These are phyloP conservation scores for Corylus heterophylla DNA, from an alignment of 306 rosid species.

Conservation along the genomic window DNA sequence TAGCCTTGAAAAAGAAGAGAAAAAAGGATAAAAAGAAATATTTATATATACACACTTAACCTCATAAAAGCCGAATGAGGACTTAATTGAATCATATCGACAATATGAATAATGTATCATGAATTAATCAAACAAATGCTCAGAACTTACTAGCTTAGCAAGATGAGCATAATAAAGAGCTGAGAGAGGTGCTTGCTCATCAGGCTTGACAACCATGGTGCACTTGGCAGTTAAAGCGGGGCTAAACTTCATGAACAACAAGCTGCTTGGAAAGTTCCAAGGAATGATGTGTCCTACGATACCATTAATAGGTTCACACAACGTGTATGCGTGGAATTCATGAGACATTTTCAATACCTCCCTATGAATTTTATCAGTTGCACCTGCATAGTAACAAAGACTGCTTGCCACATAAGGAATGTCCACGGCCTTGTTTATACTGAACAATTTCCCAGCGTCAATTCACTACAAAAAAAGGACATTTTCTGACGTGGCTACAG, in stretches of 20 bases:
- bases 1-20: slow-evolving; percentile 50
- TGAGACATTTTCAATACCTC: slow-evolving; percentile 53
- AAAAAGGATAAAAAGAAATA: neutral
- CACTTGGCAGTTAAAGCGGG: slow-evolving; percentile 90
- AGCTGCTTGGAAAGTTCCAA: slow-evolving; percentile 68
- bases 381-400: slow-evolving; percentile 81
- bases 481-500: no score
- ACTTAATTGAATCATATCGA: no score
- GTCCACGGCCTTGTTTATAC: slow-evolving; percentile 38
- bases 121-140: neutral
- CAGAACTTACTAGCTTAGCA: slow-evolving; percentile 53
- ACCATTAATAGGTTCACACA: slow-evolving; percentile 67
- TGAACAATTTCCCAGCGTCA: slow-evolving; percentile 63
- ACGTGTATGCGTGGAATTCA: slow-evolving; percentile 62
- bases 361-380: slow-evolving; percentile 88
- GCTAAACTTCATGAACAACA: slow-evolving; percentile 54
- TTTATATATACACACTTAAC: no score
- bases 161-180: slow-evolving; percentile 81
- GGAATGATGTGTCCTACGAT: slow-evolving; percentile 84
- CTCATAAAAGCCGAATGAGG: no score
- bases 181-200: slow-evolving; percentile 84
- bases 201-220: slow-evolving; percentile 80
- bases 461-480: no score
- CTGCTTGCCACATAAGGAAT: slow-evolving; percentile 45
- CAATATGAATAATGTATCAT: no score